These are phyloP conservation scores for Arthrocladium fulminans DNA, from an alignment of 2,329 filamentous ascomycete species.

Conservation along the genomic window DNA sequence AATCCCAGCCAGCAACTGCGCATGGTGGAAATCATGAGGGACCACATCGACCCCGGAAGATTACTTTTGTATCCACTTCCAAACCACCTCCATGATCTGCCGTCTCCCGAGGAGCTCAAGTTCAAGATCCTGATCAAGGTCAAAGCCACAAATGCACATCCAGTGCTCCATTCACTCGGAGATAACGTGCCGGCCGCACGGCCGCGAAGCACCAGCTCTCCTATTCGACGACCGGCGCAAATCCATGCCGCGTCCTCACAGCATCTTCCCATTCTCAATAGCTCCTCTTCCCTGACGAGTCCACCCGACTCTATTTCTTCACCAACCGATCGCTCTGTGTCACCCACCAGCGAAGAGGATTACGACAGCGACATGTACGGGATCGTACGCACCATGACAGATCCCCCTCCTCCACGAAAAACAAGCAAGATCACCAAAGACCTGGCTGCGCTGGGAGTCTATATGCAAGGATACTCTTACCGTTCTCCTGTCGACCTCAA, in stretches of 20 bases:
- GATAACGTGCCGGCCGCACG: constrained; percentile 28
- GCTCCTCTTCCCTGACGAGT: constrained; percentile 41
- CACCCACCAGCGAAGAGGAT: constrained; percentile 47
- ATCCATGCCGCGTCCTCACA: constrained; percentile 42
- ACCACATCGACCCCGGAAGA: constrained; percentile 63
- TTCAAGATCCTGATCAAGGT: constrained; percentile 86
- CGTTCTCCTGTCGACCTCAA: constrained; percentile 67
- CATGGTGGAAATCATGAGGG: constrained; percentile 86
- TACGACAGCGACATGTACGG: constrained; percentile 62
- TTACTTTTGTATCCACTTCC: constrained; percentile 70
- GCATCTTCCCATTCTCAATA: constrained; percentile 34
- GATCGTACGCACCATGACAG: constrained; percentile 45
- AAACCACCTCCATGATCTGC: constrained; percentile 58
- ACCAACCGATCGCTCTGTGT: constrained; percentile 47
- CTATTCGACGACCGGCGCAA: constrained; percentile 39
- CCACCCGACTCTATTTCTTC: constrained; percentile 36
- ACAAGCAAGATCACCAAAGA: constrained; percentile 77
- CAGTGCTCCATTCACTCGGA: constrained; percentile 40
- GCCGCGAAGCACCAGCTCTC: constrained; percentile 67
- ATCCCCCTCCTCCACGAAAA: constrained; percentile 50
- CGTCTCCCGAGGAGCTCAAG: constrained; percentile 77
- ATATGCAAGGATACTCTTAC: constrained; percentile 71
- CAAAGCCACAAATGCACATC: constrained; percentile 61
- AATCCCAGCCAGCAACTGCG: constrained; percentile 67
- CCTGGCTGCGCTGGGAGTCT: constrained; percentile 77